These are phyloP conservation scores for Sporothrix protearum DNA, from an alignment of 2,329 filamentous ascomycete species.

Conservation along the genomic window DNA sequence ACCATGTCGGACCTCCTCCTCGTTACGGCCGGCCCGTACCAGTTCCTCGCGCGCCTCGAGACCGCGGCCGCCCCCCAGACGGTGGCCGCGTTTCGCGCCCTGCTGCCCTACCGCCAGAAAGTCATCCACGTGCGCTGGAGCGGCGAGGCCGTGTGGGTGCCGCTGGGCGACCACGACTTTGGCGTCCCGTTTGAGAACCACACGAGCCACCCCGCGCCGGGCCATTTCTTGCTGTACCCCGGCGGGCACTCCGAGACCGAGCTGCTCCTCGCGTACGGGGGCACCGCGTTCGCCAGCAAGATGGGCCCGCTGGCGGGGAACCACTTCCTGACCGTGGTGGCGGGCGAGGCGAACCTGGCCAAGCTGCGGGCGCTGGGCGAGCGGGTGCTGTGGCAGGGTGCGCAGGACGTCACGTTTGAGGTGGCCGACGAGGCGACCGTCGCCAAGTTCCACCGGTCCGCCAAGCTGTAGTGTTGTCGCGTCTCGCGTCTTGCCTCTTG, in stretches of 20 bases:
- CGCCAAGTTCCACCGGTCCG: too few species aligned
- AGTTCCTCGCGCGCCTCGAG: neutral
- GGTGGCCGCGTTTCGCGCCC: neutral
- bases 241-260: neutral
- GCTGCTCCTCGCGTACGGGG: neutral
- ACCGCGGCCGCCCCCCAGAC: neutral
- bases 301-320: neutral
- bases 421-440: neutral
- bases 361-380: neutral
- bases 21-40: slow-evolving; percentile 1
- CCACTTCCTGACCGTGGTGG: neutral
- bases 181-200: neutral
- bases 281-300: neutral
- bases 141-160: neutral
- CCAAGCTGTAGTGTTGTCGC: too few species aligned
- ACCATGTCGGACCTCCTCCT: neutral
- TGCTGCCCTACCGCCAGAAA: neutral
- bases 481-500: too few species aligned
- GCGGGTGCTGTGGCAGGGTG: neutral
- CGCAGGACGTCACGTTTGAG: neutral
- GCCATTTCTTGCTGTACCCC: neutral
- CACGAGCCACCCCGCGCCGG: neutral
- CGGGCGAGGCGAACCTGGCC: neutral
- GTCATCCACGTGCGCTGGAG: neutral
- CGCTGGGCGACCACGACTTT: neutral